Evolutionary conservation across 108 stramenopile genomes (phyloP), one percentile per base, ranked within the genome.

Genomic region (Cylindrotheca fusiformis): DNA sequence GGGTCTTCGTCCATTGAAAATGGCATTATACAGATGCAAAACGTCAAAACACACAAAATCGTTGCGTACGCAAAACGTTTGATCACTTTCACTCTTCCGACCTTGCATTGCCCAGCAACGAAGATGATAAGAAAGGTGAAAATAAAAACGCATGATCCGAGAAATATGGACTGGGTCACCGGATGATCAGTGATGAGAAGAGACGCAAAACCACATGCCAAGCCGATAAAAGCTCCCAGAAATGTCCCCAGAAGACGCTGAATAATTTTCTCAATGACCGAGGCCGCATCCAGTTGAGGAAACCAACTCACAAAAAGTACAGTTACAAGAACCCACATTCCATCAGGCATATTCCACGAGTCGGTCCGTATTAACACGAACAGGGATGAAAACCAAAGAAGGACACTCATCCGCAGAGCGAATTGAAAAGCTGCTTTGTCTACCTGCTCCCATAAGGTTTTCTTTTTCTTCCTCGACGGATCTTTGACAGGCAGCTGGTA

Each of bases 271-370:
- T 74, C 63, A 14, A 74, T 54, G 1, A 74, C 73, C 6, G 48
- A 52, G 32, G 73, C 73, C 1, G 73, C 73, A 68, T 74, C 73
- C 52, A 74, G 21, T 3, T 18, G 8, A 27, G 73, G 73, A 30
- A 74, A 74, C 73, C 73, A 74, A 26, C 55, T 51, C 17, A 74
- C 73, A 41, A 74, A 59, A 21, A 74, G 48, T 2, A 59, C 73
- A 18, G 67, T 56, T 52, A 74, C 47, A 10, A 62, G 32, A 14
- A 74, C 73, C 73, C 73, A 74, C 67, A 65, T 59, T 14, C 73
- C 73, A 14, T 74, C 51, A 1, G 66, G 66, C 28, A 36, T 67
- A 0, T 25, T 12, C 18, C 24, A 22, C 4, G 19, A 20, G 21
- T 62, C 61, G 1, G 53, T 30, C 3, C 54, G 50, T 12, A 63